These are phyloP conservation scores for Trichosanthes truncata DNA, from an alignment of 306 rosid species.

Conservation along the genomic window DNA sequence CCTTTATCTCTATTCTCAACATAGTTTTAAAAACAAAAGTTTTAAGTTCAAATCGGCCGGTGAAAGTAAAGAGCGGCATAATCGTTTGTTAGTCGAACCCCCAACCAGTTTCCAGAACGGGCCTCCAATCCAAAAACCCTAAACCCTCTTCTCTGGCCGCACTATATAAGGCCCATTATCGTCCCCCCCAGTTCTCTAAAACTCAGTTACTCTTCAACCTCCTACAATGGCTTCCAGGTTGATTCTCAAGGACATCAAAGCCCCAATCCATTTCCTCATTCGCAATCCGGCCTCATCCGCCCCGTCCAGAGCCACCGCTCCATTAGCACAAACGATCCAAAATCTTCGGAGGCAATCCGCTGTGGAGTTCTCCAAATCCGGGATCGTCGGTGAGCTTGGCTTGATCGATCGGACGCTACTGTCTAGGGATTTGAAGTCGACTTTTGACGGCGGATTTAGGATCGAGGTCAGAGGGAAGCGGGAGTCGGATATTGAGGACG, in stretches of 20 bases:
- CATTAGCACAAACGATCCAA: background rate
- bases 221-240: slow-evolving; percentile 23
- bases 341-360: background rate
- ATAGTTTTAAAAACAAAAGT: too few relatives aligned
- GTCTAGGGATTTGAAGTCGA: background rate
- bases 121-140: background rate
- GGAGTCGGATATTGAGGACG: background rate
- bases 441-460: background rate
- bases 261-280: slow-evolving; percentile 15
- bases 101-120: too few relatives aligned
- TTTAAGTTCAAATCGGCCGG: too few relatives aligned
- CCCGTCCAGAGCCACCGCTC: background rate
- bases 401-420: background rate
- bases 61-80: too few relatives aligned
- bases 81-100: too few relatives aligned
- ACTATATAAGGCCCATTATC: background rate
- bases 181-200: background rate
- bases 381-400: background rate
- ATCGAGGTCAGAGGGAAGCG: background rate
- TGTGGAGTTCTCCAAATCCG: background rate
- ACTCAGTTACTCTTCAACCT: background rate
- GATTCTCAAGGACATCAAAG: slow-evolving; percentile 16
- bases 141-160: slow-evolving; percentile 7
- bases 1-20: too few relatives aligned
- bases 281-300: slow-evolving; percentile 5